phyloP scores from a whole-genome alignment of 805 yeast genomes.

The Lachancea sp. region DNA sequence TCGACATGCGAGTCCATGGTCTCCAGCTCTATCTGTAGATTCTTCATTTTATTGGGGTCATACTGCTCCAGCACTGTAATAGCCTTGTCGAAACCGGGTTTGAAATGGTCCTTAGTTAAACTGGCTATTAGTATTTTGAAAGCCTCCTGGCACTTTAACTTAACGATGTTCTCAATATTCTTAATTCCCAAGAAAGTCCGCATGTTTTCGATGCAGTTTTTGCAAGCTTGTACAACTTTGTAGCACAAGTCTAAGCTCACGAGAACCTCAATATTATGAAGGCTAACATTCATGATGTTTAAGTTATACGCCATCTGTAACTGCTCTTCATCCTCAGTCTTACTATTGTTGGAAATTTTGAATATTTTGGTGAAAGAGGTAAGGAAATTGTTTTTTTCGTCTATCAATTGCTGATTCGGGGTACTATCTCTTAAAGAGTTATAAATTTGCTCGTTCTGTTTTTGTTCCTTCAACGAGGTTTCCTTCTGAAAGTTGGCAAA shows the following conservation, averaged over 20 bases:
- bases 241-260: constrained; percentile 78
- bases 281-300: constrained; percentile 66
- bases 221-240: constrained; percentile 62
- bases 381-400: constrained; percentile 49
- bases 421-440: constrained; percentile 38
- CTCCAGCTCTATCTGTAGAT: constrained; percentile 31
- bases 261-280: constrained; percentile 67
- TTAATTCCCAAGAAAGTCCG: constrained; percentile 37
- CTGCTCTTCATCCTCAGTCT: constrained; percentile 28
- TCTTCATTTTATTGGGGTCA: constrained; percentile 46
- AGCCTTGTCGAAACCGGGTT: constrained; percentile 80
- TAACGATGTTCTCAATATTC: constrained; percentile 29
- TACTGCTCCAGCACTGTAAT: constrained; percentile 61
- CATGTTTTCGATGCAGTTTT: constrained; percentile 54
- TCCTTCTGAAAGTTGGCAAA: constrained; percentile 26
- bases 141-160: constrained; percentile 44
- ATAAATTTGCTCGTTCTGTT: constrained; percentile 38
- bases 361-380: constrained; percentile 62
- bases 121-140: constrained; percentile 60
- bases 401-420: constrained; percentile 28
- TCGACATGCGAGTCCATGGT: constrained; percentile 45
- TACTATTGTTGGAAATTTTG: constrained; percentile 32
- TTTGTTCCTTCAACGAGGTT: constrained; percentile 30
- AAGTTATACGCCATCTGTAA: constrained; percentile 71
- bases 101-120: constrained; percentile 69